These are phyloP conservation scores for Salicornia ramosissima DNA, from an alignment of 148 eudicot genomes.

Conservation along the genomic window DNA sequence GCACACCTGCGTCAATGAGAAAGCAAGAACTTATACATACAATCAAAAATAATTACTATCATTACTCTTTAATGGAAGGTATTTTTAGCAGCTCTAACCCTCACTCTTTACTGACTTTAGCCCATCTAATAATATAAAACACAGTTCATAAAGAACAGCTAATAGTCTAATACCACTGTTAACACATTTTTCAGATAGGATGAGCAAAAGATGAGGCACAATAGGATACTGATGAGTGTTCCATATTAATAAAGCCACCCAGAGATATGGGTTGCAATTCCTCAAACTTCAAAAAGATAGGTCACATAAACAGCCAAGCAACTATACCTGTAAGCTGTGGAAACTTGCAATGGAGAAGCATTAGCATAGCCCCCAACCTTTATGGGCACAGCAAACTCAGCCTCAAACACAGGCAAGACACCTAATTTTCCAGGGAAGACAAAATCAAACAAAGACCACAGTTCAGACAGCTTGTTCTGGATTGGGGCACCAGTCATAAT, in stretches of 20 bases:
- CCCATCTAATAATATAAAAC: background rate
- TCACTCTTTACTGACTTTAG: background rate
- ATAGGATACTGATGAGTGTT: background rate
- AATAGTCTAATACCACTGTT: background rate
- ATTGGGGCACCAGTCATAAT: constrained; percentile 99
- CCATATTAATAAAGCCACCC: background rate
- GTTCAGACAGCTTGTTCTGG: constrained; percentile 87
- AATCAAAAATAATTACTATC: background rate
- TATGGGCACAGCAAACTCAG: constrained; percentile 95
- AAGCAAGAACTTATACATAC: constrained; percentile 13
- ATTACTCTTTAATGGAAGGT: background rate
- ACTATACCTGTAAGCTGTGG: constrained; percentile 90
- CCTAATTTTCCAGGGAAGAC: constrained; percentile 99
- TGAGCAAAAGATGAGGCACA: background rate
- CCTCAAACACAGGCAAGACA: constrained; percentile 96
- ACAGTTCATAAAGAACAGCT: background rate
- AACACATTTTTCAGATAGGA: background rate
- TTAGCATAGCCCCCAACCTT: constrained; percentile 98
- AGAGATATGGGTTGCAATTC: background rate
- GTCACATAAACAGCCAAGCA: constrained; percentile 10
- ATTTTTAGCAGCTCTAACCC: background rate
- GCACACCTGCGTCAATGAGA: constrained; percentile 70
- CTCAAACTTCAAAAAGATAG: background rate
- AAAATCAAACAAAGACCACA: constrained; percentile 98
- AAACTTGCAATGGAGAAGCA: constrained; percentile 94